Percentiles rank a stretch among this genome's conserved stretches.
Evolutionary conservation across 2,329 filamentous ascomycete genomes (phyloP).

Genomic region (Neofusicoccum parvum): DNA sequence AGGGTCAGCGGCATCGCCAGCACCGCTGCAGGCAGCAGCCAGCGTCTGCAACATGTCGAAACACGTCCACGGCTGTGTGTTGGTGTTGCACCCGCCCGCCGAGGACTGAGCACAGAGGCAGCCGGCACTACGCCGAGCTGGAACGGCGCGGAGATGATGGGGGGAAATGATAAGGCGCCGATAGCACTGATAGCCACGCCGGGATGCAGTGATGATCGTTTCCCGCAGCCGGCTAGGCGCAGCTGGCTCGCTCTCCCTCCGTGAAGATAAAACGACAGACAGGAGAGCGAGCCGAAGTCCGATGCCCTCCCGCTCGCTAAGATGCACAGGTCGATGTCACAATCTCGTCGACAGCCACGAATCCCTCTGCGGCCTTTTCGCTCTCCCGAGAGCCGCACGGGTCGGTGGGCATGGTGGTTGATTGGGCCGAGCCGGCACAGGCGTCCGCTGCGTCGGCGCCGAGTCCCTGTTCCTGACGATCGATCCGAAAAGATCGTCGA

Average conservation of each 20-base stretch:
- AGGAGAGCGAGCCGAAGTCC: too few relatives aligned
- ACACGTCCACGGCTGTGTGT: not conserved
- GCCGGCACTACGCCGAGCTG: not conserved
- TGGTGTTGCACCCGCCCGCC: not conserved
- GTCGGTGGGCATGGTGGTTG: too few relatives aligned
- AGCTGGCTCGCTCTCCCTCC: too few relatives aligned
- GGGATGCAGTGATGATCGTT: not conserved
- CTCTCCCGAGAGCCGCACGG: too few relatives aligned
- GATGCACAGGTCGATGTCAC: too few relatives aligned
- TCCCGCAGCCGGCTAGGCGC: not conserved
- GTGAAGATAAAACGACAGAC: too few relatives aligned
- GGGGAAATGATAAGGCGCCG: conserved; percentile 1
- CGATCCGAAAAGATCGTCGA: conserved; percentile 6
- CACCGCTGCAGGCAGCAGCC: not conserved
- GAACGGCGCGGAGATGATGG: not conserved
- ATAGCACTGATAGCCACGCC: not conserved
- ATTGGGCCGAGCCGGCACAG: too few relatives aligned
- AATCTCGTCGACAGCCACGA: too few relatives aligned
- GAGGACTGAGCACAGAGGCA: not conserved
- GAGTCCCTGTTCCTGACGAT: conserved; percentile 8
- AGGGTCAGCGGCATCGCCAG: not conserved
- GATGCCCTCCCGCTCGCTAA: too few relatives aligned
- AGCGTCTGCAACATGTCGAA: not conserved
- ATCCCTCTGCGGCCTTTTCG: too few relatives aligned
- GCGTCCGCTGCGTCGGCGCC: not conserved